These are phyloP conservation scores for Solanum pinnatisectum DNA, from an alignment of 257 asterid genomes.

Conservation along the genomic window DNA sequence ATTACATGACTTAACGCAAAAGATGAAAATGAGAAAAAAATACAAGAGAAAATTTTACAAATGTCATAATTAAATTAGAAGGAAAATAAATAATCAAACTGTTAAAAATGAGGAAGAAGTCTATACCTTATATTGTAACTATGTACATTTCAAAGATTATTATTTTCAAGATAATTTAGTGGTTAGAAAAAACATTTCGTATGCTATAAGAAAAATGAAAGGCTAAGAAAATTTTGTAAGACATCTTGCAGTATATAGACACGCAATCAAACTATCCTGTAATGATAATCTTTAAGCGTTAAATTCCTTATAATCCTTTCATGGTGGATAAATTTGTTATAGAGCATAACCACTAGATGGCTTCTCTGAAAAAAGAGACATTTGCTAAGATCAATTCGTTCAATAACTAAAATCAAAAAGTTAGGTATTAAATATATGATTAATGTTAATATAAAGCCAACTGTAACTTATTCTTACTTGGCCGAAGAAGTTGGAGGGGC, in stretches of 20 bases:
- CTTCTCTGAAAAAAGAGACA: neutral
- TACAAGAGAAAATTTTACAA: neutral
- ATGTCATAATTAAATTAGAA: neutral
- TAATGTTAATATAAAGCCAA: neutral
- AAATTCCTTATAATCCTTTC: neutral
- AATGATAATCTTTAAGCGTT: neutral
- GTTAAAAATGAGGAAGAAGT: neutral
- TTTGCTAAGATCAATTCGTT: neutral
- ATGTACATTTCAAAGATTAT: neutral
- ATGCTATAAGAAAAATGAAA: neutral
- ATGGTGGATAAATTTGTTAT: neutral
- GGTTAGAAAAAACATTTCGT: neutral
- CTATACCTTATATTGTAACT: neutral
- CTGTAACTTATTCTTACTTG: neutral
- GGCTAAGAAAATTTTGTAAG: neutral
- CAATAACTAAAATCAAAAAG: neutral
- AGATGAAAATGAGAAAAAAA: neutral
- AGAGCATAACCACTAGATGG: neutral
- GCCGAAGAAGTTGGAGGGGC: neutral
- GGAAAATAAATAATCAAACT: neutral
- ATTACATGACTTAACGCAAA: neutral
- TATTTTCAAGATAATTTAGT: neutral
- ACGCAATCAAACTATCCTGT: neutral
- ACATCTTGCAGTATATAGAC: neutral
- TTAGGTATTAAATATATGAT: neutral